A percentile compares a stretch with the other conserved stretches of the same genome.
Conservation (phyloP, 2,329 filamentous ascomycete species). For the Cryphonectria naterciae region DNA sequence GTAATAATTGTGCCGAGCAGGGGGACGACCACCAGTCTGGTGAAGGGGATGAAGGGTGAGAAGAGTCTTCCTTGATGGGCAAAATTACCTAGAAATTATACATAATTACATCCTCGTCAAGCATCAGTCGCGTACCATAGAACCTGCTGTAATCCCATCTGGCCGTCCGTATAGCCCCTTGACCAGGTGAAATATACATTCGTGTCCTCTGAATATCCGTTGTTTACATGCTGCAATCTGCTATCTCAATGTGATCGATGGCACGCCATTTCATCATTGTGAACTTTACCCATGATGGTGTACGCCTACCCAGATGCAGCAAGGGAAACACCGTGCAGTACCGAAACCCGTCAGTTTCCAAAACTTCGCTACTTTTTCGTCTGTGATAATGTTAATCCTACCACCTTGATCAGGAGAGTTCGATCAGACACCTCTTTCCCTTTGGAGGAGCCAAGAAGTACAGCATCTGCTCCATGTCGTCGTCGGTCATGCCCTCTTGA, state of each 20-base stretch:
- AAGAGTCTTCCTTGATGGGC: not conserved
- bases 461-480: conserved; percentile 37
- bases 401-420: conserved; percentile 20
- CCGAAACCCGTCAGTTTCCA: not conserved
- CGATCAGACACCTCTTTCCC: conserved; percentile 37
- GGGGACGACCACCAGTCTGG: not conserved
- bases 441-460: conserved; percentile 37
- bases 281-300: too few species aligned
- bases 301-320: too few species aligned
- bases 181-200: too few species aligned
- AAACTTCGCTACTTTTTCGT: not conserved
- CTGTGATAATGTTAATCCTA: not conserved
- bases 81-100: not conserved
- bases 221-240: too few species aligned
- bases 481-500: conserved; percentile 37
- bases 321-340: not conserved
- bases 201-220: too few species aligned
- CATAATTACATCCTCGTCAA: not conserved
- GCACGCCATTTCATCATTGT: too few species aligned
- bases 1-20: not conserved
- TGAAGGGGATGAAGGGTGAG: not conserved
- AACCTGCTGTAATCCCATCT: too few species aligned
- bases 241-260: too few species aligned
- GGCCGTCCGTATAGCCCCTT: too few species aligned
- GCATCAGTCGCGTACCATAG: not conserved